Evolutionary conservation across 2,329 filamentous ascomycete species (phyloP), one percentile per base, ranked within the genome.

Genomic region (Magnaporthiopsis incrustans): DNA sequence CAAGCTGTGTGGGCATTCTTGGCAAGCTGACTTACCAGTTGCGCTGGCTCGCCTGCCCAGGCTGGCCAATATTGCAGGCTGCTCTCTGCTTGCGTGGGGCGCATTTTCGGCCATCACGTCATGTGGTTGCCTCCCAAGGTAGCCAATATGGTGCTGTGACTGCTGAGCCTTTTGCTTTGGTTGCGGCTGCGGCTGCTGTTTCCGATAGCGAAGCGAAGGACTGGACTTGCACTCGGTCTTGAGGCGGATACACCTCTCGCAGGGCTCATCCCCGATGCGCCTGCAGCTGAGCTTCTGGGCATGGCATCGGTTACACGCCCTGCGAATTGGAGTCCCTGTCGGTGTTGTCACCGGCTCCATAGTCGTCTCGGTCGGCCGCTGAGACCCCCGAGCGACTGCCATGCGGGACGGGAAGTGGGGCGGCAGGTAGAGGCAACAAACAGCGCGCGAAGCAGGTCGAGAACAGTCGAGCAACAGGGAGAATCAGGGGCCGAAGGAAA

Each of bases 261-360:
- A 80, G 26, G 75, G 68, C 60, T 76, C 75, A 62, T 75, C 74
- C 65, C 72, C 73, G 64, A 72, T 69, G 61, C 78, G 75, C 68
- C 77, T 80, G 71, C 78, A 81, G 67, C 75, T 77, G 65, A 81
- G 73, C 69, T 81, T 81, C 68, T 80, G 78, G 25, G 70, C 70
- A 67, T 81, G 79, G 68, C 78, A 81, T 66, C 77, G 76, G 69
- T 81, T 78, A 70, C 78, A 81, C 64, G 78, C 78, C 64, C 77
- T 78, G 64, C 79, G 76, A 66, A 70, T 67, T 7, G 65, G 67
- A 15, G 64, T 64, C 10, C 68, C 57, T 12, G 44, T 53, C 44
- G 44, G 44, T 22, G 44, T 22, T 53, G 18, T 53, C 22, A 32
- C 22, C 58, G 14, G 58, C 22, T 60, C 32, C 27, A 33, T 32